Evolutionary conservation across 352 stramenopile genomes (phyloP).

Genomic region (Globisporangium irregulare): DNA sequence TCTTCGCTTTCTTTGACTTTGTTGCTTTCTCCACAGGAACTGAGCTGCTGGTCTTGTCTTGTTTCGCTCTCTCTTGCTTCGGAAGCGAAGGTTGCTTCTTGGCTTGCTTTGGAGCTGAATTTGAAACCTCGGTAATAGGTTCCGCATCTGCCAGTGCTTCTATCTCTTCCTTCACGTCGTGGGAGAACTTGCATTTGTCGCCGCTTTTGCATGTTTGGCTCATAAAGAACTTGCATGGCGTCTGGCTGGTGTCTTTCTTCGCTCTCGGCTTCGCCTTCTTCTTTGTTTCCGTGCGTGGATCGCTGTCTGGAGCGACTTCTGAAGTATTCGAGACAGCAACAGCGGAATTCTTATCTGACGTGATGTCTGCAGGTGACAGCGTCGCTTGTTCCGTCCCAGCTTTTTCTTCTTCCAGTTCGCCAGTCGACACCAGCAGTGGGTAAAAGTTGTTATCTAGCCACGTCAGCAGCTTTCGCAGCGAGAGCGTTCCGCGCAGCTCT

Average conservation of each 20-base stretch:
- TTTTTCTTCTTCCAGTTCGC: background rate
- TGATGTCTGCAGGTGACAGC: background rate
- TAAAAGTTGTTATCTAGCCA: slow-evolving; percentile 86
- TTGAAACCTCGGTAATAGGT: background rate
- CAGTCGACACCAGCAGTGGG: slow-evolving; percentile 19
- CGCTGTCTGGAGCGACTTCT: background rate
- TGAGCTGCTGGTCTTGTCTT: slow-evolving; percentile 4
- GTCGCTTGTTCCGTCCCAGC: slow-evolving; percentile 9
- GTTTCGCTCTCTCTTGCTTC: slow-evolving; percentile 2
- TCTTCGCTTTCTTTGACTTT: slow-evolving; percentile 2
- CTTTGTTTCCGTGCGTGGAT: background rate
- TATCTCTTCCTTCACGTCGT: slow-evolving; percentile 24
- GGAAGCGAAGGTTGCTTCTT: background rate
- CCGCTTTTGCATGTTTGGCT: slow-evolving; percentile 49
- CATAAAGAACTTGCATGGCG: slow-evolving; percentile 48
- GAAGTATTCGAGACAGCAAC: background rate
- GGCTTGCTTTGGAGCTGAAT: background rate
- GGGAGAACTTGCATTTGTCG: slow-evolving; percentile 65
- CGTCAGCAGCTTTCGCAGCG: slow-evolving; percentile 69
- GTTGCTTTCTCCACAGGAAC: slow-evolving; percentile 5
- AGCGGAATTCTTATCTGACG: background rate
- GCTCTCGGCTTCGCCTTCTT: background rate
- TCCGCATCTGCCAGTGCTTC: background rate
- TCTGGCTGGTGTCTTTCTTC: slow-evolving; percentile 19
- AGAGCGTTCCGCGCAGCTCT: slow-evolving; percentile 43